phyloP scores from a whole-genome alignment of 2,329 filamentous ascomycete species.

The Lasiodiplodia sp. region DNA sequence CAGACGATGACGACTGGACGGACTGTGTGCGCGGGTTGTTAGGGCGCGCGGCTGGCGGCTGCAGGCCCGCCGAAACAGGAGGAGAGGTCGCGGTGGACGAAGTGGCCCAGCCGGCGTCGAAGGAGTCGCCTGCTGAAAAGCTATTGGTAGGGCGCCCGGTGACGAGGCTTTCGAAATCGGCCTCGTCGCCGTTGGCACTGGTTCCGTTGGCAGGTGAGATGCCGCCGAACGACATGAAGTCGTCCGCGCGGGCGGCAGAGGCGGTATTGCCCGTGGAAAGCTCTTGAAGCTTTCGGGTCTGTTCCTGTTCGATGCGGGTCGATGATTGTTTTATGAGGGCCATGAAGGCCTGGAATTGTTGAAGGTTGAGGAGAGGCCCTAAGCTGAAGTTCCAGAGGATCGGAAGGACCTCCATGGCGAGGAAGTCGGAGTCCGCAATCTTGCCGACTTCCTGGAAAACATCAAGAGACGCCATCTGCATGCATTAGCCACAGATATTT shows the following conservation, averaged over 20 bases:
- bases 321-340: conserved; percentile 82
- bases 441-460: conserved; percentile 85
- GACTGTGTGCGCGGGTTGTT: conserved; percentile 37
- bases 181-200: conserved; percentile 64
- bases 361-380: conserved; percentile 84
- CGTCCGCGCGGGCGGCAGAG: conserved; percentile 62
- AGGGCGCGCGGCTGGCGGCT: conserved; percentile 33
- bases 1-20: conserved; percentile 33
- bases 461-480: conserved; percentile 78
- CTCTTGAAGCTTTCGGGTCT: conserved; percentile 86
- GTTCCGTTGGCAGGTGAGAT: conserved; percentile 61
- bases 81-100: conserved; percentile 39
- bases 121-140: conserved; percentile 47
- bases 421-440: conserved; percentile 85
- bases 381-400: conserved; percentile 91
- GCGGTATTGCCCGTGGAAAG: conserved; percentile 69
- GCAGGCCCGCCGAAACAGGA: conserved; percentile 41
- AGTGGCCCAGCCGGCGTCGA: conserved; percentile 54
- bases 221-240: conserved; percentile 74
- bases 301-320: conserved; percentile 83
- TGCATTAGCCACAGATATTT: not conserved
- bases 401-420: conserved; percentile 89
- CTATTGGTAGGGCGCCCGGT: conserved; percentile 68
- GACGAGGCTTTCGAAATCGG: conserved; percentile 89
- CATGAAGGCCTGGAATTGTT: conserved; percentile 90